Evolutionary conservation across 2,329 filamentous ascomycete species (phyloP).

Genomic region (Fusarium brachygibbosum): DNA sequence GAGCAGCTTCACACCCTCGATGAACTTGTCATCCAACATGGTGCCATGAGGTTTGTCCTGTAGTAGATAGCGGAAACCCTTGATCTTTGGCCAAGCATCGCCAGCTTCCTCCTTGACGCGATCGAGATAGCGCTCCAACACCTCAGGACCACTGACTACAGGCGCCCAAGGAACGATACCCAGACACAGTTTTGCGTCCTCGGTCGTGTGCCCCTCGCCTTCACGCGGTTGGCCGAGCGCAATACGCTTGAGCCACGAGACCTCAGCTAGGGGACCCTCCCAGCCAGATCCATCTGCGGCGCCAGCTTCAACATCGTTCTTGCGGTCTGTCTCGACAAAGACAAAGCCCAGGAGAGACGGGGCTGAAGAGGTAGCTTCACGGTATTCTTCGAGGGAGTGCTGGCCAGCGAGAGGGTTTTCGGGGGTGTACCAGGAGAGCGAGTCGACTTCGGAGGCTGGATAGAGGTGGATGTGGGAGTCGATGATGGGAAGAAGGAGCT

Average conservation of each 20-base stretch:
- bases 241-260: conserved; percentile 76
- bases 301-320: conserved; percentile 67
- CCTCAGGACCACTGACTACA: conserved; percentile 72
- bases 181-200: conserved; percentile 67
- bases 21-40: conserved; percentile 73
- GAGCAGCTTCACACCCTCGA: conserved; percentile 75
- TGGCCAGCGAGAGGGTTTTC: conserved; percentile 71
- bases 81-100: conserved; percentile 74
- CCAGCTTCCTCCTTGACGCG: conserved; percentile 73
- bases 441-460: conserved; percentile 74
- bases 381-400: conserved; percentile 75
- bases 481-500: conserved; percentile 72
- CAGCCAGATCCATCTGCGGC: conserved; percentile 69
- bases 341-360: conserved; percentile 76
- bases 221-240: conserved; percentile 69
- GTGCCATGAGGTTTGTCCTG: conserved; percentile 80
- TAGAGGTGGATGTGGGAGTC: conserved; percentile 95
- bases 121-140: conserved; percentile 74
- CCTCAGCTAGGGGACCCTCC: conserved; percentile 76
- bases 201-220: conserved; percentile 68
- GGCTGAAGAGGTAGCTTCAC: conserved; percentile 58
- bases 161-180: conserved; percentile 91
- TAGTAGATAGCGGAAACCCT: conserved; percentile 85
- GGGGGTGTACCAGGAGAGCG: conserved; percentile 77
- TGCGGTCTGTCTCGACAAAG: conserved; percentile 86